Conservation (phyloP, 331 rosid genomes). For the Dryas integrifolia region DNA sequence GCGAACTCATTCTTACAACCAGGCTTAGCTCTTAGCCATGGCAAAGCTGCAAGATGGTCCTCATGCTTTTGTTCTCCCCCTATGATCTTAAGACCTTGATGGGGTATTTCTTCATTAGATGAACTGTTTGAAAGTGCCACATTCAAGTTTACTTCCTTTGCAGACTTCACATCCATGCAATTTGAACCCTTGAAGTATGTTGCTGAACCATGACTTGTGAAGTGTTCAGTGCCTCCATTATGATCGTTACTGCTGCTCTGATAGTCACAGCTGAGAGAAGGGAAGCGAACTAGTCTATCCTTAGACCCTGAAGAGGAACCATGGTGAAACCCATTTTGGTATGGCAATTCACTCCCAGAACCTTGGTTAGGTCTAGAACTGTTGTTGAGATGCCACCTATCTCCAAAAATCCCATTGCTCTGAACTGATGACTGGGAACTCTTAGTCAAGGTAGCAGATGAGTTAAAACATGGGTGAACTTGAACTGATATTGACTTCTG, state of each 20-base stretch:
- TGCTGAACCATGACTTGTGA: constrained; percentile 39
- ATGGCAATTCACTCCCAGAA: constrained; percentile 42
- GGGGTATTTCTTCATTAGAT: constrained; percentile 33
- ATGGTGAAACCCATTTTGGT: constrained; percentile 47
- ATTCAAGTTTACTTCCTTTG: constrained; percentile 59
- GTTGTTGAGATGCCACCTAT: constrained; percentile 54
- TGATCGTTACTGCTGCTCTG: constrained; percentile 40
- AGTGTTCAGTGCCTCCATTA: constrained; percentile 41
- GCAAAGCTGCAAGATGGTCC: constrained; percentile 46
- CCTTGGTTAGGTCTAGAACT: constrained; percentile 44
- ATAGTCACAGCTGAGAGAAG: constrained; percentile 55
- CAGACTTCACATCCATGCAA: constrained; percentile 43
- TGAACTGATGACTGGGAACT: constrained; percentile 54
- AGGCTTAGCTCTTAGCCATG: constrained; percentile 70
- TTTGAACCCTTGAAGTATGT: constrained; percentile 46
- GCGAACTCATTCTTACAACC: constrained; percentile 41
- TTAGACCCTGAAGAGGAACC: constrained; percentile 61
- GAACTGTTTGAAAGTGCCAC: constrained; percentile 54
- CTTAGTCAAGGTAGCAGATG: constrained; percentile 45
- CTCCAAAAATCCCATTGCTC: constrained; percentile 53
- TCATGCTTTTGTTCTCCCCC: constrained; percentile 45
- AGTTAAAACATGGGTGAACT: constrained; percentile 42
- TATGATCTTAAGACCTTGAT: constrained; percentile 30
- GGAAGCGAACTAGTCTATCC: constrained; percentile 47
- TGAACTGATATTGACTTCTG: constrained; percentile 58